Evolutionary conservation across 2,329 filamentous ascomycete species (phyloP).

Genomic region (Trichoderma oligosporum): DNA sequence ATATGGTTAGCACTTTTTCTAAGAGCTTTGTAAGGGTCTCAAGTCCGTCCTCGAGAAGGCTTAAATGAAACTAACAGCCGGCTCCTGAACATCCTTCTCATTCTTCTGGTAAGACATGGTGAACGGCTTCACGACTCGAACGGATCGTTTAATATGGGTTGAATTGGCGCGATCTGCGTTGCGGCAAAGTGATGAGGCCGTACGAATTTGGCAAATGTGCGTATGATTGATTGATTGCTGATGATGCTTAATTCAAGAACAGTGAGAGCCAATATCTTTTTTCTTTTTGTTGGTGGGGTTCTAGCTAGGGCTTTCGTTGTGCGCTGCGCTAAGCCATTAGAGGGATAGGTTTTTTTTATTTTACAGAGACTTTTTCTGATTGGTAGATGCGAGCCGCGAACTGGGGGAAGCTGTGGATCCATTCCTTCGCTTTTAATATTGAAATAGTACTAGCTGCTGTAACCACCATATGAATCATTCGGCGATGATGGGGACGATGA

Average conservation of each 20-base stretch:
- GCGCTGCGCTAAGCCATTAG: slow-evolving; percentile 23
- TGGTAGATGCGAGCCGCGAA: slow-evolving; percentile 13
- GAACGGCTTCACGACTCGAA: slow-evolving; percentile 75
- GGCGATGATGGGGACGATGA: slow-evolving; percentile 19
- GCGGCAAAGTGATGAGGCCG: slow-evolving; percentile 76
- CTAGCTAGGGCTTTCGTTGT: slow-evolving; percentile 22
- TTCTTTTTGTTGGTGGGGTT: slow-evolving; percentile 24
- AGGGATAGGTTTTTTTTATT: neutral
- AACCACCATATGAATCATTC: slow-evolving; percentile 23
- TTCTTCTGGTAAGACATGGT: slow-evolving; percentile 93
- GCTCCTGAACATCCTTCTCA: slow-evolving; percentile 90
- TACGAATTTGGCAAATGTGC: slow-evolving; percentile 15
- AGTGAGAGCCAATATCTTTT: slow-evolving; percentile 15
- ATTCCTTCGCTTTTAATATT: neutral
- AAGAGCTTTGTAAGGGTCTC: too few relatives aligned
- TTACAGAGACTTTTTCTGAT: slow-evolving; percentile 8
- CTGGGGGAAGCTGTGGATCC: neutral
- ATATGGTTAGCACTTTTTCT: neutral
- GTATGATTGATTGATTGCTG: too few relatives aligned
- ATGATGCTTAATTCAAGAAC: slow-evolving; percentile 25
- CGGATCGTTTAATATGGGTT: slow-evolving; percentile 34
- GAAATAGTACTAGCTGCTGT: neutral
- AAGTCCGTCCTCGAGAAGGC: too few relatives aligned
- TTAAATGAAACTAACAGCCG: slow-evolving; percentile 59
- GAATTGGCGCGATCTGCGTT: slow-evolving; percentile 40